Base-by-base conservation (phyloP, 2,329 filamentous ascomycete species). In the Penicillium sp. region DNA sequence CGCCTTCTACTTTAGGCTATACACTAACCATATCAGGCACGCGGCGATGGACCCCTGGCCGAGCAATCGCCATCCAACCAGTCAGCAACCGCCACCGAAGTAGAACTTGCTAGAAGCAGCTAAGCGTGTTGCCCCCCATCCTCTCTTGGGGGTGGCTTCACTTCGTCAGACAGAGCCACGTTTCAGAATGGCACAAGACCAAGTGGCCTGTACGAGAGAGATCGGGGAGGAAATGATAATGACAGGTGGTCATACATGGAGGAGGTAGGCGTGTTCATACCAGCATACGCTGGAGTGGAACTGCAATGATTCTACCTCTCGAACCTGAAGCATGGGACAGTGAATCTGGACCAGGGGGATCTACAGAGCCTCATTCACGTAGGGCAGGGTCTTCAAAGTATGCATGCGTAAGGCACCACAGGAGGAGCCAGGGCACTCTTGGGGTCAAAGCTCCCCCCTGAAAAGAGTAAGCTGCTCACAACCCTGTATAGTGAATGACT, bases 41-140 rank as follows among this genome's bases (percentile, higher is more conserved):
- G 43, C 1, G 1, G 13, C 16, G 39, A 50, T 56, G 60, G 51
- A 50, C 50, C 41, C n/a, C 14, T 37, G 22, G 31, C 55, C 62
- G 49, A 56, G 54, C 47, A 54, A 22, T 33, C 19, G 10, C 27
- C 7, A 1, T 14, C 58, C 39, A 36, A 13, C 65, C 65, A 67
- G 61, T 66, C 54, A 63, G 9, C 62, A 36, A 13, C 11, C 49
- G 66, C 58, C 60, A 61, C 50, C 58, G 57, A 4, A 60, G 66
- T 71, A 69, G 72, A 74, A 74, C 50, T 66, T 72, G 63, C 66
- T 70, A 69, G 72, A 73, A 73, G 50, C 36, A 56, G 63, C 41
- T 41, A 59, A 56, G 60, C 49, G 55, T 46, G 51, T 24, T 22
- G 50, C 37, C 54, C 54, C 47, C 60, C 52, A 19, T 52, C 10